Base-by-base conservation (phyloP, 1,139 yeast species). In the Yamadazyma triangularis region DNA sequence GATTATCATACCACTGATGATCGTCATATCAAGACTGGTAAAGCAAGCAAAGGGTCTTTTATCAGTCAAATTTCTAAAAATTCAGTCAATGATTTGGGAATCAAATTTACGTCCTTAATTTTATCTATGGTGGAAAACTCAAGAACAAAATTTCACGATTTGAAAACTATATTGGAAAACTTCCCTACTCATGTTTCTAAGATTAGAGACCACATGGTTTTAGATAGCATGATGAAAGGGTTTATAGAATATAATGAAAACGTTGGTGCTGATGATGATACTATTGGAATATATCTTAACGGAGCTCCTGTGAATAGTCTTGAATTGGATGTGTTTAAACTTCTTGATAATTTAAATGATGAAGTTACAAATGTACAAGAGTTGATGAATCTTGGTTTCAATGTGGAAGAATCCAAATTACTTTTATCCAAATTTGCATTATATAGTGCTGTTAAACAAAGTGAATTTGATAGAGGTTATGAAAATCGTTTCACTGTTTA, bases 281-380 rank as follows among this genome's bases (percentile, higher is more conserved):
- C 73, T 0, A 45, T 53, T 21, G 89, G 88, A 0, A 36, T 82
- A 2, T 82, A 70, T 38, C 42, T 82, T 4, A 83, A 83, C 47
- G 88, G 89, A 0, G 73, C 79, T 1, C 68, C 75, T 4, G 50
- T 76, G 3, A 60, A 67, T 26, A 56, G 56, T 2, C 45, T 60
- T 7, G 66, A 66, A 30, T 51, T 64, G 10, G 82, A 79, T 42
- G 50, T 69, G 6, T 61, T 64, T 36, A 60, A 59, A 18, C 39
- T 78, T 2, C 40, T 61, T n/a, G 44, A 51, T 4, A 52, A 58
- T 36, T 38, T 58, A 12, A 55, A 61, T 28, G 42, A 51, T 4
- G 84, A 78, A 41, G 41, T 63, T 8, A 24, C 36, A 0, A 36
- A 58, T 2, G 42, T 71, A 1, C 42, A 59, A 4, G 39, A 47